phyloP scores from a whole-genome alignment of 129 eudicot species.

The Flaveria sonorensis region DNA sequence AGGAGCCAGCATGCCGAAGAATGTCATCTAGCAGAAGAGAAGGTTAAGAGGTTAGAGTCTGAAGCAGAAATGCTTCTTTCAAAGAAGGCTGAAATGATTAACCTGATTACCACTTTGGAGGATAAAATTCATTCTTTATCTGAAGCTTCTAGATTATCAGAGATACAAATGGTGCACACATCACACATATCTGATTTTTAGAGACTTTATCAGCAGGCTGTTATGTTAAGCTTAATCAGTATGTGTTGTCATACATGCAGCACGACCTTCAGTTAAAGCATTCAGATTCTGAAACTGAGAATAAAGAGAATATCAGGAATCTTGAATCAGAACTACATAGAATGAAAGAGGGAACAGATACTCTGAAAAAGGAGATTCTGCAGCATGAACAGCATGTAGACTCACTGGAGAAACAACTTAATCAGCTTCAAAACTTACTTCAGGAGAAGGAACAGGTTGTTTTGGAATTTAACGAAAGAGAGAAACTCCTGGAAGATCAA shows the following conservation, averaged over 20 bases:
- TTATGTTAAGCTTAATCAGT: constrained; percentile 28
- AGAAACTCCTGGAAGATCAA: constrained; percentile 71
- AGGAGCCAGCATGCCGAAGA: constrained; percentile 96
- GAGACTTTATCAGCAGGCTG: background rate
- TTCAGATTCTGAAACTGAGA: constrained; percentile 64
- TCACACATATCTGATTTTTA: constrained; percentile 6
- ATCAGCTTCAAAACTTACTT: constrained; percentile 45
- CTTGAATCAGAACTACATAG: constrained; percentile 61
- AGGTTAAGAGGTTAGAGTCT: constrained; percentile 61
- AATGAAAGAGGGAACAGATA: constrained; percentile 56
- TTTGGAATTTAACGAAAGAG: constrained; percentile 53
- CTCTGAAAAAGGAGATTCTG: constrained; percentile 53
- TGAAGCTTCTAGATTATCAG: constrained; percentile 55
- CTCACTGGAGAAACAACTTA: constrained; percentile 60
- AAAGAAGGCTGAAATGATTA: constrained; percentile 55
- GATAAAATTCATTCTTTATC: constrained; percentile 50
- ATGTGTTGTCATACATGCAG: constrained; percentile 49
- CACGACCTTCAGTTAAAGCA: constrained; percentile 57
- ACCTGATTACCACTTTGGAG: constrained; percentile 55
- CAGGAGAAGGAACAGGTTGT: constrained; percentile 71
- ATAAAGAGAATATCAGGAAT: constrained; percentile 50
- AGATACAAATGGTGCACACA: constrained; percentile 58
- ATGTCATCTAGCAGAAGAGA: constrained; percentile 77
- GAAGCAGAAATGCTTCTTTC: constrained; percentile 62
- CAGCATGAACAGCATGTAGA: constrained; percentile 50